Evolutionary conservation across 129 eudicot species (phyloP), one percentile per base, ranked within the genome.

Genomic region (Pittosporum tobira): DNA sequence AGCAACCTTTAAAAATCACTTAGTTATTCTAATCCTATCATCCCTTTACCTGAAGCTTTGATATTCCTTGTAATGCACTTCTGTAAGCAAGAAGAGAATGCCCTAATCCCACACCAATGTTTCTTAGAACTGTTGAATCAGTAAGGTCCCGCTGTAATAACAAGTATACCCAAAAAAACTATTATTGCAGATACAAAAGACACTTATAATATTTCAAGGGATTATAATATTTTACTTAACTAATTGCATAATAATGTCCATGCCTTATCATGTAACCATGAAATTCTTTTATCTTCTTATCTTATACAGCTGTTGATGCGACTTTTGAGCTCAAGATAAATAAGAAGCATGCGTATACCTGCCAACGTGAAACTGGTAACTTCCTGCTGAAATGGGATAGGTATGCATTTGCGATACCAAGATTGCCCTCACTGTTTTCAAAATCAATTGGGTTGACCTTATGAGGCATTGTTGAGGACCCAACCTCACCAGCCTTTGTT

Each of bases 391-490:
- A 59, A 68, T 72, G 94, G 68, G 80, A 75, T 51, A 84, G 68
- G 65, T 67, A 64, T 51, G 74, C 88, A 79, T 79, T 84, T 21
- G 91, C 96, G 26, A 79, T 64, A 53, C 93, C 94, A 46, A 87
- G 78, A 61, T 88, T 84, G 55, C 95, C 95, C 75, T 84, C 97
- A 45, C 97, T 84, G 45, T 84, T 81, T 65, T 88, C 91, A 75
- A 88, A 88, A 81, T 88, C 85, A 47, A 88, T 84, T 30, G 97
- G 97, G 70, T 88, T 88, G 25, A 88, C 95, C 73, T 88, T 88
- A 71, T 88, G 96, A 51, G 95, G 96, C 91, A 88, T 88, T 40
- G 95, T 88, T 15, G 95, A 84, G 51, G 97, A 88, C 38, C 95
- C 97, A 67, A 88, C 82, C 72, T 88, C 97, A 69, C 97, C 97